Percentiles rank a stretch among this genome's conserved stretches.
phyloP scores from a whole-genome alignment of 2,329 filamentous ascomycete genomes.

The Microcyclosporella mali region DNA sequence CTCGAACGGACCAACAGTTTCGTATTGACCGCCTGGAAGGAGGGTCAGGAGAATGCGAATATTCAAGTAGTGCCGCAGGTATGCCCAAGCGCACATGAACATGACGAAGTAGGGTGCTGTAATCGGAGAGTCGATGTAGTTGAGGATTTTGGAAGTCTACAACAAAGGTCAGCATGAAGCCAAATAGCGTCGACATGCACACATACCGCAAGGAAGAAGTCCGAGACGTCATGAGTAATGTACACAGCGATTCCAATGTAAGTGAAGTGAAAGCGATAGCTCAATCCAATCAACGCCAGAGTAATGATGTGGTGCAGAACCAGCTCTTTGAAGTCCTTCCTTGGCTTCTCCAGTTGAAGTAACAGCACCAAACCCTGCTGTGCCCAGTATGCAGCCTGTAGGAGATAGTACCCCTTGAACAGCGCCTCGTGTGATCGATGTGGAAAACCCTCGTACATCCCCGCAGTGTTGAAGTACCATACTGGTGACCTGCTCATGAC shows the following conservation, averaged over 20 bases:
- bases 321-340: slow-evolving; percentile 92
- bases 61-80: slow-evolving; percentile 82
- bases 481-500: slow-evolving; percentile 88
- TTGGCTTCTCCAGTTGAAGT: slow-evolving; percentile 81
- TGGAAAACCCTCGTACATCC: slow-evolving; percentile 85
- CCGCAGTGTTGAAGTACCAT: slow-evolving; percentile 90
- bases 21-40: slow-evolving; percentile 59
- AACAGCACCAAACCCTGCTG: slow-evolving; percentile 87
- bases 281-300: slow-evolving; percentile 71
- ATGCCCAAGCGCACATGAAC: slow-evolving; percentile 81
- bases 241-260: slow-evolving; percentile 92
- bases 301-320: slow-evolving; percentile 89
- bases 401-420: slow-evolving; percentile 95
- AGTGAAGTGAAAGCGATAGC: slow-evolving; percentile 94
- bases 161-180: slow-evolving; percentile 1
- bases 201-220: slow-evolving; percentile 88
- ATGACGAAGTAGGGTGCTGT: slow-evolving; percentile 78
- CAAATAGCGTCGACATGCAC: neutral
- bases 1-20: slow-evolving; percentile 66
- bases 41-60: slow-evolving; percentile 69
- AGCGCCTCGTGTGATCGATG: slow-evolving; percentile 70
- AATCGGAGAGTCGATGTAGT: slow-evolving; percentile 75
- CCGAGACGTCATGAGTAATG: slow-evolving; percentile 87
- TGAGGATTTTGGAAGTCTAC: slow-evolving; percentile 82
- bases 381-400: slow-evolving; percentile 91